Conservation (phyloP, 73 alveolate genomes). For the Paramecium octaurelia region DNA sequence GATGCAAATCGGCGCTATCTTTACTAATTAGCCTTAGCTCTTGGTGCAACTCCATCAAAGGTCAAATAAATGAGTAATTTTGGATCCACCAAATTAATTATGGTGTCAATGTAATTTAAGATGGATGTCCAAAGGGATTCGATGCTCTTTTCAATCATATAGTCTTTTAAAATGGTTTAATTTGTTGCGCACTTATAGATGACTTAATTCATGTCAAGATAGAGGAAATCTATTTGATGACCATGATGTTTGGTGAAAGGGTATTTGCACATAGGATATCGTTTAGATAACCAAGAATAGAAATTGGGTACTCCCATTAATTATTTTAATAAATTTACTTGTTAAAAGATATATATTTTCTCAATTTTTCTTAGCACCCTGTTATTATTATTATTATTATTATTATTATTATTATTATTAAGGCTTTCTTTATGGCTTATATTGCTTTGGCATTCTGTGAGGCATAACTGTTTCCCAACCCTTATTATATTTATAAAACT, state of each 20-base stretch:
- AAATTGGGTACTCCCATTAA: slow-evolving; percentile 98
- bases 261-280: slow-evolving; percentile 91
- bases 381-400: background rate
- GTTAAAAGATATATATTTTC: background rate
- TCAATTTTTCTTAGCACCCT: background rate
- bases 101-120: slow-evolving; percentile 83
- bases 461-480: slow-evolving; percentile 32
- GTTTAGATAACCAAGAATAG: slow-evolving; percentile 88
- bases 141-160: slow-evolving; percentile 70
- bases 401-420: background rate
- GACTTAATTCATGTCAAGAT: slow-evolving; percentile 97
- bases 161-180: slow-evolving; percentile 75
- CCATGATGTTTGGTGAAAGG: slow-evolving; percentile 76
- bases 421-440: background rate
- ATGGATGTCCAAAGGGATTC: slow-evolving; percentile 83
- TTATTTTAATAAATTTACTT: background rate
- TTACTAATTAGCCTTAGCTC: slow-evolving; percentile 98
- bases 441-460: background rate
- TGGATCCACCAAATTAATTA: slow-evolving; percentile 90
- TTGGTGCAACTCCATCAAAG: slow-evolving; percentile 98
- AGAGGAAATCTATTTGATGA: slow-evolving; percentile 92
- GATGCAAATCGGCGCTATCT: slow-evolving; percentile 94
- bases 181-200: slow-evolving; percentile 92
- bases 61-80: slow-evolving; percentile 83
- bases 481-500: background rate